These are phyloP conservation scores for Ceratobasidium sp. DNA, from an alignment of 1,284 basidiomycete genomes.

Conservation along the genomic window DNA sequence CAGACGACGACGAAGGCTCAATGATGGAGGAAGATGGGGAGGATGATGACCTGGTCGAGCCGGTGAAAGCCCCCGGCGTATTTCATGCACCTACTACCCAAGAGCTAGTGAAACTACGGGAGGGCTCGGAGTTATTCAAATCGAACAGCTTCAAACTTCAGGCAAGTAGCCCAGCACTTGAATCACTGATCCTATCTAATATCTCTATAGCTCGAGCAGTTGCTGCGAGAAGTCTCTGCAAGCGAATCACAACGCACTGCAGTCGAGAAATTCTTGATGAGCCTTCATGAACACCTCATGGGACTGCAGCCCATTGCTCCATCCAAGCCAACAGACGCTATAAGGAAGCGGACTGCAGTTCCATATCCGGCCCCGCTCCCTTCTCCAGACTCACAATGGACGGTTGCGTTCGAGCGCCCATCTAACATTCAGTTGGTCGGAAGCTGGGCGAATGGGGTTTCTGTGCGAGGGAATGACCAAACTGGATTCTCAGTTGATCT, in stretches of 20 bases:
- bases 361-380: slow-evolving; percentile 70
- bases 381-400: slow-evolving; percentile 77
- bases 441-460: slow-evolving; percentile 70
- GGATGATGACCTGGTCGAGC: neutral
- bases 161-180: slow-evolving; percentile 52
- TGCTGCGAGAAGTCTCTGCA: slow-evolving; percentile 79
- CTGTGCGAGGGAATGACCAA: slow-evolving; percentile 68
- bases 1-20: neutral
- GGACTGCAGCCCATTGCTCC: slow-evolving; percentile 64
- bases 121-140: slow-evolving; percentile 78
- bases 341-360: slow-evolving; percentile 53
- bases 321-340: slow-evolving; percentile 57
- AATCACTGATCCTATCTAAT: neutral
- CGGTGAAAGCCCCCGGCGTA: slow-evolving; percentile 17
- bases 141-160: slow-evolving; percentile 88
- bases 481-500: slow-evolving; percentile 78
- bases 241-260: slow-evolving; percentile 56
- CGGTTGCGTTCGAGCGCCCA: slow-evolving; percentile 72
- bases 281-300: slow-evolving; percentile 66
- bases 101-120: slow-evolving; percentile 77
- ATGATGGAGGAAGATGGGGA: neutral
- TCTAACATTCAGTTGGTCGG: slow-evolving; percentile 69
- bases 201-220: slow-evolving; percentile 68
- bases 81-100: slow-evolving; percentile 56
- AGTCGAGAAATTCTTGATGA: slow-evolving; percentile 68